Evolutionary conservation across 768 basidiomycete genomes (phyloP).

Genomic region (Scleroderma citrinum): DNA sequence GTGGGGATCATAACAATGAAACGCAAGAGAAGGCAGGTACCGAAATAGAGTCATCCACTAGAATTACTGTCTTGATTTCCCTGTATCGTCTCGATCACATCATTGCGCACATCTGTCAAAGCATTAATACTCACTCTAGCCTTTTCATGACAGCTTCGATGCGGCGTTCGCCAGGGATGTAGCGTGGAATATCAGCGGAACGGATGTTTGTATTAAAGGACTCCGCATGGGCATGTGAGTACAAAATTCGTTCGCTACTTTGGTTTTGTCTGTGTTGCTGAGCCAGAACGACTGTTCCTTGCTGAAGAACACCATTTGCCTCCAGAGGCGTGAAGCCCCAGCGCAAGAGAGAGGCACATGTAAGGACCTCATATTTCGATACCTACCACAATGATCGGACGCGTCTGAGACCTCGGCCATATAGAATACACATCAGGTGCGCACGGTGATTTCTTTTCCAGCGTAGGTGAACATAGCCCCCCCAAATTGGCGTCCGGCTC

Average conservation of each 20-base stretch:
- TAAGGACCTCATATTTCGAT: constrained; percentile 29
- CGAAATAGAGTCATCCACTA: constrained; percentile 38
- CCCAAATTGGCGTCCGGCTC: constrained; percentile 25
- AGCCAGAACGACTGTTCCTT: constrained; percentile 28
- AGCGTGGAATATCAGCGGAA: constrained; percentile 24
- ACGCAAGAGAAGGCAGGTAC: constrained; percentile 10
- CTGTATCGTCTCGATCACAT: constrained; percentile 12
- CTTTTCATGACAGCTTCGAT: constrained; percentile 17
- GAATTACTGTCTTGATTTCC: constrained; percentile 37
- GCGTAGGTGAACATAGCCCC: constrained; percentile 30
- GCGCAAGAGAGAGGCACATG: constrained; percentile 30
- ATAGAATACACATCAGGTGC: neutral
- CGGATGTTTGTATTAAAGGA: constrained; percentile 20
- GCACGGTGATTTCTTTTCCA: constrained; percentile 30
- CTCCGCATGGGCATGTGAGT: constrained; percentile 10
- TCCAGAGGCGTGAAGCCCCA: constrained; percentile 23
- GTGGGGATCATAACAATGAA: neutral
- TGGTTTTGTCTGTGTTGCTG: constrained; percentile 10
- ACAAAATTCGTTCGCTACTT: constrained; percentile 5
- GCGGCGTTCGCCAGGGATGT: constrained; percentile 12
- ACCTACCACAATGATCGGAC: constrained; percentile 15
- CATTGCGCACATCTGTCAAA: neutral
- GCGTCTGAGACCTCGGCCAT: neutral
- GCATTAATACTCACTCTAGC: constrained; percentile 22
- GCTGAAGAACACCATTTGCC: constrained; percentile 9